Evolutionary conservation across 176 grass and related monocot genomes (phyloP).

Genomic region (bread wheat (Triticum aestivum)): IWGSC_CS_RefSeq_v2.1 NC_057799.1:622696912-622697411

Average conservation of each 20-base stretch:
- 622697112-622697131: background rate
- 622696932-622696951: constrained; percentile 34
- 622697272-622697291: constrained; percentile 7
- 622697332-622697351: background rate
- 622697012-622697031: background rate
- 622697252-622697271: background rate
- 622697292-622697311: background rate
- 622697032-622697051: background rate
- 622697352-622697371: background rate
- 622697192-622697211: background rate
- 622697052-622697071: constrained; percentile 12
- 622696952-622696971: background rate
- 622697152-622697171: background rate
- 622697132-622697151: background rate
- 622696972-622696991: background rate
- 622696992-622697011: background rate
- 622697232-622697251: background rate
- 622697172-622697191: background rate
- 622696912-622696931: background rate
- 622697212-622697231: background rate
- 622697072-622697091: background rate
- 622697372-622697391: background rate
- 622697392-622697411: constrained; percentile 13
- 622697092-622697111: background rate
- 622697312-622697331: constrained; percentile 1